Evolutionary conservation across 73 alveolate genomes (phyloP), one percentile per base, ranked within the genome.

Genomic region (Stentor roeselii): DNA sequence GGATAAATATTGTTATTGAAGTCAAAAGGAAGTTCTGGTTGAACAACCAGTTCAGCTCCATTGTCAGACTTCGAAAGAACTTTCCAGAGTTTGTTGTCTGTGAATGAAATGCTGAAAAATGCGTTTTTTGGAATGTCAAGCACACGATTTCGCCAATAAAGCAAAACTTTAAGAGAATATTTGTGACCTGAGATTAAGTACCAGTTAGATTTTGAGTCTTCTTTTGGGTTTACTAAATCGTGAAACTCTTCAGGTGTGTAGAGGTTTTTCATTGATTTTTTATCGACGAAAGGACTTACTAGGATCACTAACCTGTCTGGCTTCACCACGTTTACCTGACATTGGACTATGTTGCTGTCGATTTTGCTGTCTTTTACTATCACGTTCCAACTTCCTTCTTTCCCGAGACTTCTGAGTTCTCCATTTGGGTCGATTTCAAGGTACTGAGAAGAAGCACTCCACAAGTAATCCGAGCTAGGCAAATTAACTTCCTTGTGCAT

Each of bases 291-390:
- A n/a, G 60, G 75, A 15, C n/a, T 67, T 1, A 76, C 67, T 21
- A 76, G 89, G 38, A 89, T 85, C 59, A 78, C 91, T 30, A 91
- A 32, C 3, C 36, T 31, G 39, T 50, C 84, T 3, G 96, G 96
- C 4, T 39, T 40, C 36, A 86, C 93, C 11, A 91, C 82, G 2
- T 89, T 83, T 3, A 91, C 90, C 3, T 77, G 14, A 32, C 83
- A 86, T 61, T 88, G 89, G 27, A 89, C 93, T 4, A 83, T 91
- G 82, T 91, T 91, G 39, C 86, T 58, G 30, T 60, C 75, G 35
- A 91, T 82, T 14, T 31, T 76, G 3, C 39, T 38, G 59, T 91
- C 96, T 2, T 38, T 38, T n/a, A 88, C 96, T 11, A 39, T 31
- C 0, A 91, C 61, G 11, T 35, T 59, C 39, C 78, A 90, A 40